Base-by-base conservation (phyloP, 2,329 filamentous ascomycete genomes). In the Neonectria neomacrospora region DNA sequence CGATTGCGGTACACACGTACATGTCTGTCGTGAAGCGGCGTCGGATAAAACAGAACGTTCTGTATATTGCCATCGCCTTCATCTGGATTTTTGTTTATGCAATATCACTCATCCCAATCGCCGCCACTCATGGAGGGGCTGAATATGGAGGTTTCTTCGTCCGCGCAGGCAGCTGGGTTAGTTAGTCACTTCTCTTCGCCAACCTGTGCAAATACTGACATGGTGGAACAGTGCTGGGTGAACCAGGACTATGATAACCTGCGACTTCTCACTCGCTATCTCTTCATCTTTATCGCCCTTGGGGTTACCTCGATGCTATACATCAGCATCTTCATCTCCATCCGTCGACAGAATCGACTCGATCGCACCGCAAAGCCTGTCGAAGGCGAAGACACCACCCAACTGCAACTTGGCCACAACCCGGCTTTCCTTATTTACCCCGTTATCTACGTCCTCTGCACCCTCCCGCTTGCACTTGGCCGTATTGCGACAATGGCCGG, bases 391-490 rank as follows among this genome's bases (percentile, higher is more conserved):
- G 58, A 72, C 20, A 53, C 54, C 7, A 50, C 63, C 7, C 61
- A 66, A 7, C 65, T 68, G 0, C 67, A 67, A 4, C 66, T 72
- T 14, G 71, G 63, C 22, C 79, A 78, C 63, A 82, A 85, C 63
- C 82, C 82, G 5, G 81, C 86, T 9, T 88, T 91, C 65, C 86
- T 91, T 30, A 81, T 90, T 8, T 92, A 92, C 64, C 90, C 90
- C 0, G 72, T 90, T 67, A 88, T 91, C 66, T 92, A 92, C 73
- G 82, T 91, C 7, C 69, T 90, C n/a, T 90, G 90, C 72, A 92
- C 90, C 0, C 81, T 89, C 0, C 90, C 90, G 0, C 80, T 92
- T 1, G 88, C 89, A 5, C 81, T 86, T 0, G 88, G 88, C 14
- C 85, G 90, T 63, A 88, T 91, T 71, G 84, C 85, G 16, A 83